Conservation (phyloP, 23 red algal species). For the Agarophyton chilense region DNA sequence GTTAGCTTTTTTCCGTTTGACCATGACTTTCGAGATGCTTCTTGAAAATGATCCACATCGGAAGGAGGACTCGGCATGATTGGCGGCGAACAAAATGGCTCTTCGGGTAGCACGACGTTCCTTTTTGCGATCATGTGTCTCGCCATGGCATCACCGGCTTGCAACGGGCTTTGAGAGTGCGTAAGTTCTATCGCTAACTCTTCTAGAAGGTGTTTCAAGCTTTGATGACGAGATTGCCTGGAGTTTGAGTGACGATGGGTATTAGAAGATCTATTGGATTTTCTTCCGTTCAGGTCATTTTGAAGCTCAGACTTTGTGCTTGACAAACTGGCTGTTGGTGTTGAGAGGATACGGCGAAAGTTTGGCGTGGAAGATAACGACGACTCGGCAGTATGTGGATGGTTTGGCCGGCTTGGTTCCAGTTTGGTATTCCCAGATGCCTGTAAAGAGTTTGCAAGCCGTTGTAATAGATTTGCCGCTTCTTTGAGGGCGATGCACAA, state of each 20-base stretch:
- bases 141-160: neutral
- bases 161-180: neutral
- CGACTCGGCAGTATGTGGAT: neutral
- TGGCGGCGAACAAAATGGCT: neutral
- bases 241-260: neutral
- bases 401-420: neutral
- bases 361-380: neutral
- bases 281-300: neutral
- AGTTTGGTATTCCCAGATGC: neutral
- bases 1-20: neutral
- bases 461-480: neutral
- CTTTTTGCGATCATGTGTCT: neutral
- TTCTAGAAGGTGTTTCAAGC: neutral
- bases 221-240: neutral
- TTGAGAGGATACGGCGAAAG: neutral
- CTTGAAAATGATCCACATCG: neutral
- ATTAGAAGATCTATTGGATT: neutral
- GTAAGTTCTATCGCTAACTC: neutral
- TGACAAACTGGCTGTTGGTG: neutral
- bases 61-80: neutral
- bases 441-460: constrained; percentile 10
- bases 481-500: constrained; percentile 10
- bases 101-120: neutral
- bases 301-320: neutral
- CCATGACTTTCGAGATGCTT: neutral